A percentile compares a stretch with the other conserved stretches of the same genome.
Conservation (phyloP, 148 eudicot genomes). For the Rhododendron henanense region DNA sequence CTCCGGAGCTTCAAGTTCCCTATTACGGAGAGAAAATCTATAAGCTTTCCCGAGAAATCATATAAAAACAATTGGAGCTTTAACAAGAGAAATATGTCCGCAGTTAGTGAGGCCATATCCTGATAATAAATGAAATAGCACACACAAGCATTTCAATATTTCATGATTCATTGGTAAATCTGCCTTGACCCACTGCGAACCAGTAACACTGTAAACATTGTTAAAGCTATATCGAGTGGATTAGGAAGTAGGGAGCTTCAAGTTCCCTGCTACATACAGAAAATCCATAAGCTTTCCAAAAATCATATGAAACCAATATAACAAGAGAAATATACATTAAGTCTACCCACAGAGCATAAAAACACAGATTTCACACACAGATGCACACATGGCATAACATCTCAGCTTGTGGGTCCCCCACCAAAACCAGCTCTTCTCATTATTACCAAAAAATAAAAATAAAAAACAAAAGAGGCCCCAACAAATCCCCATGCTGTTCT, state of each 20-base stretch:
- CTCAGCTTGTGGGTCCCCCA: too few species aligned
- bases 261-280: conserved; percentile 29
- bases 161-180: background rate
- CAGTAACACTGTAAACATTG: background rate
- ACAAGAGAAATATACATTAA: background rate
- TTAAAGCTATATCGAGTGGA: background rate
- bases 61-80: background rate
- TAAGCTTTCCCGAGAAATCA: conserved; percentile 6
- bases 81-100: background rate
- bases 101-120: background rate
- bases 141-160: background rate
- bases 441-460: too few species aligned
- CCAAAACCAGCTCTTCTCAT: too few species aligned
- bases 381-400: too few species aligned
- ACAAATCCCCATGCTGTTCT: too few species aligned
- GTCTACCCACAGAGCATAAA: too few species aligned
- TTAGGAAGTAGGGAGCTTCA: conserved; percentile 17
- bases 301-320: background rate
- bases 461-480: too few species aligned
- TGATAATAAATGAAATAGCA: background rate
- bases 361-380: too few species aligned
- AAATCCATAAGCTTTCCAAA: conserved; percentile 9
- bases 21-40: conserved; percentile 18
- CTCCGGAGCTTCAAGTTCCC: conserved; percentile 38
- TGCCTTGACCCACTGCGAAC: background rate